Base-by-base conservation (phyloP, 345 rosid genomes). In the Bretschneidera sinensis region DNA sequence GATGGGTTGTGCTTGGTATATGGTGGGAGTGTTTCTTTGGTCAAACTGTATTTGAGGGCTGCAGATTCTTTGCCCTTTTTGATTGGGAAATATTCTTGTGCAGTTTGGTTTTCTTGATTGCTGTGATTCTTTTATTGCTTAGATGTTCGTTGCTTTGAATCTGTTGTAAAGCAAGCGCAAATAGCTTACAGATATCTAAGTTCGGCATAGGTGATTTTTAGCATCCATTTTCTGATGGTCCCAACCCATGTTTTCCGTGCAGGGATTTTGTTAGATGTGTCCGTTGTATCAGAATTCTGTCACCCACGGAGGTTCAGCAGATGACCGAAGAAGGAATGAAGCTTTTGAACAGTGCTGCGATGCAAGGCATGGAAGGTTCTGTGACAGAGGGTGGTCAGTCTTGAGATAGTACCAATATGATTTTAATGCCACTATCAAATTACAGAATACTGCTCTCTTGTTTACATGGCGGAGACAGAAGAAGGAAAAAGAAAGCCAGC, bases 291-390 rank as follows among this genome's bases (percentile, higher is more conserved):
- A 83, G 95, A 78, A 95, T 95, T 57, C 72, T 95, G 53, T 95
- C 99, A 0, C 99, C 99, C 35, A 70, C 84, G 35, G 99, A 91
- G 72, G 99, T 91, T 58, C 85, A 91, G 82, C 95, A 95, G 78
- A 91, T 95, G 99, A 95, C 97, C 35, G 97, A 95, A 76, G 99
- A 91, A 59, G 99, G 99, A 47, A 88, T 91, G 96, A 83, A 86
- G 86, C 96, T 95, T 67, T 85, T 91, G 55, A 85, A 83, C 82
- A 77, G 78, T 57, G 92, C 88, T 0, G 75, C 83, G 28, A 64
- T 74, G 31, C 85, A 78, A 50, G 85, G 81, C 53, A 71, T 74
- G 21, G 65, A 68, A 35, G 64, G 80, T 59, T 35, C 76, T 21
- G 57, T 70, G 47, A 25, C 82, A 9, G 86, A 65, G 11, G 68